Evolutionary conservation across 2,329 filamentous ascomycete species (phyloP).

Genomic region (Fusarium sp.): DNA sequence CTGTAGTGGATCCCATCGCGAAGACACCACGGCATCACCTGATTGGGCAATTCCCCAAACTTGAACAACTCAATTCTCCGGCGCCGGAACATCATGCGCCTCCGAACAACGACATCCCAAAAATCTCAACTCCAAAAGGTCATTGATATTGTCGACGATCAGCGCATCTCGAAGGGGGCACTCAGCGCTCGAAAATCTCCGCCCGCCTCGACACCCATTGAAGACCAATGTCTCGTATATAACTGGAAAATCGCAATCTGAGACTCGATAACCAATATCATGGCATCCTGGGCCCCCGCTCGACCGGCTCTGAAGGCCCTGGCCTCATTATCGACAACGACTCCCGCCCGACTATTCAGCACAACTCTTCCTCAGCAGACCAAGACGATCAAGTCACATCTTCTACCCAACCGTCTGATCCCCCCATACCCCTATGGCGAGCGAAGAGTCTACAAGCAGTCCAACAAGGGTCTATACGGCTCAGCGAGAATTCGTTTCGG

Average conservation of each 20-base stretch:
- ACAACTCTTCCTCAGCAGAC: conserved; percentile 49
- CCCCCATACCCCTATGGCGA: conserved; percentile 79
- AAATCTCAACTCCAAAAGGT: conserved; percentile 39
- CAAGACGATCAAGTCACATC: conserved; percentile 56
- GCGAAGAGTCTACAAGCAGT: conserved; percentile 79
- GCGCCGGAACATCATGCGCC: conserved; percentile 42
- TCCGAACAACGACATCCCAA: conserved; percentile 36
- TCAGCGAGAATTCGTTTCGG: conserved; percentile 77
- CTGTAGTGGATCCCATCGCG: conserved; percentile 37
- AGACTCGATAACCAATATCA: conserved; percentile 8
- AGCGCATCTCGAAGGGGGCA: conserved; percentile 36
- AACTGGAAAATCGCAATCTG: conserved; percentile 1
- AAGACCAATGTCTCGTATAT: conserved; percentile 40
- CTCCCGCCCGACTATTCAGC: conserved; percentile 48
- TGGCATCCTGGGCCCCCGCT: conserved; percentile 40
- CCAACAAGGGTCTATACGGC: conserved; percentile 80
- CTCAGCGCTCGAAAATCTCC: conserved; percentile 18
- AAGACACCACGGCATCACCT: conserved; percentile 50
- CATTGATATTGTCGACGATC: conserved; percentile 24
- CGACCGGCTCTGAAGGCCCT: conserved; percentile 34
- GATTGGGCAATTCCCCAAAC: conserved; percentile 34
- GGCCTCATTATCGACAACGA: conserved; percentile 29
- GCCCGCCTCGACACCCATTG: conserved; percentile 29
- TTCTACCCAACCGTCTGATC: conserved; percentile 61
- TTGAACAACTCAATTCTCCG: conserved; percentile 2